These are phyloP conservation scores for Pisolithus orientalis DNA, from an alignment of 768 basidiomycete genomes.

Conservation along the genomic window DNA sequence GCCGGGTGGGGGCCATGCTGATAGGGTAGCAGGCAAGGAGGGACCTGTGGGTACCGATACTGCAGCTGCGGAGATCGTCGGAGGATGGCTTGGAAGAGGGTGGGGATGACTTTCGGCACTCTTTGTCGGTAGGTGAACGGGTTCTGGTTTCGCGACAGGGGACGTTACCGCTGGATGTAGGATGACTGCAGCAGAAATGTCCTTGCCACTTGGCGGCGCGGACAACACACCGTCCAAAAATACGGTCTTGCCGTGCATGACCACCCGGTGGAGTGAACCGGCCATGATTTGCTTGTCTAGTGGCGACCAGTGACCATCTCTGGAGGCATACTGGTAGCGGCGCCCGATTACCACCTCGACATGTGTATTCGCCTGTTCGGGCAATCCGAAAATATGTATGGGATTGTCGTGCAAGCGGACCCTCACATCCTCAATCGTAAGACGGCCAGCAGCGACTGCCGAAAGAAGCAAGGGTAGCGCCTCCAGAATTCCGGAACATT, in stretches of 20 bases:
- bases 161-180: constrained; percentile 29
- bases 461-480: constrained; percentile 81
- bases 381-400: constrained; percentile 82
- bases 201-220: constrained; percentile 54
- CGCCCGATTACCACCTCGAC: constrained; percentile 92
- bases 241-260: constrained; percentile 82
- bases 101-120: constrained; percentile 17
- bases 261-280: constrained; percentile 84
- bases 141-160: constrained; percentile 20
- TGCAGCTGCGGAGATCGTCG: background rate
- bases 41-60: constrained; percentile 2
- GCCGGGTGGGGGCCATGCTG: constrained; percentile 59
- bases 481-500: constrained; percentile 77
- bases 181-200: constrained; percentile 60
- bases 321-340: constrained; percentile 47
- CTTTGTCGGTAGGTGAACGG: constrained; percentile 27
- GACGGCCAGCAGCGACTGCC: constrained; percentile 72
- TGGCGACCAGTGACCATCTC: constrained; percentile 73
- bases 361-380: constrained; percentile 79
- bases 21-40: constrained; percentile 10
- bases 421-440: constrained; percentile 80
- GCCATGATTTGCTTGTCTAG: constrained; percentile 54
- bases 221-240: constrained; percentile 81
- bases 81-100: constrained; percentile 7
- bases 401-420: constrained; percentile 89